Evolutionary conservation across 805 yeast genomes (phyloP), one percentile per base, ranked within the genome.

Genomic region (Schwanniomyces pseudopolymorphus): DNA sequence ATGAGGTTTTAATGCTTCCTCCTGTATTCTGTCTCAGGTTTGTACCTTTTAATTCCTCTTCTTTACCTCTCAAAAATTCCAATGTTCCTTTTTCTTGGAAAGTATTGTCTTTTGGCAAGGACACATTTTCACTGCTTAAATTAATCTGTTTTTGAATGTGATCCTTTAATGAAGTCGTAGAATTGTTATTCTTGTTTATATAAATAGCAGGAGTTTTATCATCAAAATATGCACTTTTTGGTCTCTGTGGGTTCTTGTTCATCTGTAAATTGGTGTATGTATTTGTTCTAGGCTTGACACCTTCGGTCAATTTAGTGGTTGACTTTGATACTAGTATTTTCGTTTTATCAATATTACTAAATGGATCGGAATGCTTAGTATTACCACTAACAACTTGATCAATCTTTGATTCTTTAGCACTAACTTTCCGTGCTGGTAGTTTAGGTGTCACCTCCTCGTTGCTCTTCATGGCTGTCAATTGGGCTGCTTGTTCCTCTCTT

Each of bases 311-410:
- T 13, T 43, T 46, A 11, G 39, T 46, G 31, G 35, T 39, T 13
- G 31, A 36, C 39, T 24, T 44, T 33, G 54, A 47, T 21, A 42
- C 40, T 24, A 61, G 52, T 22, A 70, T 42, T 49, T 67, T 71
- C 6, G 73, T 53, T 52, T 64, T 72, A 44, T 75, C 79, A 28
- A 76, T 67, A 3, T 63, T 46, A 3, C 78, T 64, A 51, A 75
- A 75, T 16, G 78, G 78, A 51, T 75, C 80, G 4, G 51, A 39
- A 13, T 52, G 44, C 37, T 49, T 51, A 7, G 13, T 14, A 16
- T 24, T 38, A 10, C 28, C 21, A 20, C 14, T 36, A 20, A 5
- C 19, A n/a, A 11, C 19, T 14, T 9, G 20, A 7, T 31, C 35
- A 11, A 31, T 16, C 13, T 13, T 36, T 2, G 38, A 36, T 13